Conservation (phyloP, 169 alveolate species). For the Neospora caninum region DNA sequence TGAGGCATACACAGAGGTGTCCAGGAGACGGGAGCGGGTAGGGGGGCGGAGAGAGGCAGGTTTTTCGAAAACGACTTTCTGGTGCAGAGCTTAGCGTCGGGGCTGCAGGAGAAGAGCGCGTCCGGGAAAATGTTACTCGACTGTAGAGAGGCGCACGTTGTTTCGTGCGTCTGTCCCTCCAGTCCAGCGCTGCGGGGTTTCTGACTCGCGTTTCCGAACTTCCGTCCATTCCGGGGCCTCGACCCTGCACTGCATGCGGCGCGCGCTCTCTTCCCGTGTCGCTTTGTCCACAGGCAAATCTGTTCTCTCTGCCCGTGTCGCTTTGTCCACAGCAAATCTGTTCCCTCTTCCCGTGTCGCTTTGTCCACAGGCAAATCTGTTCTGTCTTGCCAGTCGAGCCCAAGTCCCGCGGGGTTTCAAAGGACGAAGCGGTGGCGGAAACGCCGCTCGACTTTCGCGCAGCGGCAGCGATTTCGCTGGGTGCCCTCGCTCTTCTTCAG, state of each 20-base stretch:
- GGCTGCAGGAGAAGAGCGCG: too few relatives aligned
- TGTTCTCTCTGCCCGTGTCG: background rate
- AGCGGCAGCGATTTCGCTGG: background rate
- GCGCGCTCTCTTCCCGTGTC: background rate
- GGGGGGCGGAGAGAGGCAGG: too few relatives aligned
- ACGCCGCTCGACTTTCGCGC: background rate
- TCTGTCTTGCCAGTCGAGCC: background rate
- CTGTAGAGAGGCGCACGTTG: too few relatives aligned
- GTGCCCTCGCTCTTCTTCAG: background rate
- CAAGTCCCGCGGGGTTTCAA: background rate
- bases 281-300: background rate
- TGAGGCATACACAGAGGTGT: too few relatives aligned
- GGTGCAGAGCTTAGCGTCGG: too few relatives aligned
- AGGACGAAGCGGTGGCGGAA: background rate
- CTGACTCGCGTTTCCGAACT: too few relatives aligned
- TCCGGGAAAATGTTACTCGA: too few relatives aligned
- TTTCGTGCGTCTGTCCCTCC: too few relatives aligned
- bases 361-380: background rate
- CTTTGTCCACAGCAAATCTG: background rate
- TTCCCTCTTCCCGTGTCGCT: background rate
- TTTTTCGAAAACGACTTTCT: too few relatives aligned
- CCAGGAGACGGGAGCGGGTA: too few relatives aligned
- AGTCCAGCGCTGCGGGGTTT: too few relatives aligned
- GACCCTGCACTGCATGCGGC: background rate
- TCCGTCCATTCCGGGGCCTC: too few relatives aligned